phyloP scores from a whole-genome alignment of 371 early-diverging fungal genomes.

The Mucor circinelloides region DNA sequence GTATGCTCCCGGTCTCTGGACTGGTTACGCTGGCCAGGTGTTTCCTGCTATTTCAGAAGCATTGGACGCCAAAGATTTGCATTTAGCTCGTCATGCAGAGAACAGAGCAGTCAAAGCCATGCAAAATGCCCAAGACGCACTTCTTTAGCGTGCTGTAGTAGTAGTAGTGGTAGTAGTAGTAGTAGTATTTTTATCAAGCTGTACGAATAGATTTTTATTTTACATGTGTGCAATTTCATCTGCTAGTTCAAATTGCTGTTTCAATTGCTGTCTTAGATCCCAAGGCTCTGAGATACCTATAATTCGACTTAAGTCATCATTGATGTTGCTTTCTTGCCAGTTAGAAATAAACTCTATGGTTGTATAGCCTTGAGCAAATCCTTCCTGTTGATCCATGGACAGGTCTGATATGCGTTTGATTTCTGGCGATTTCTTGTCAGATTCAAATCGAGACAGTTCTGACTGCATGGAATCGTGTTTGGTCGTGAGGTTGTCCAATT shows the following conservation, averaged over 20 bases:
- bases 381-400: not conserved
- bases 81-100: conserved; percentile 26
- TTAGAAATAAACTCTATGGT: conserved; percentile 2
- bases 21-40: conserved; percentile 52
- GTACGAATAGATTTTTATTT: no score
- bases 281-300: not conserved
- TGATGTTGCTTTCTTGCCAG: conserved; percentile 1
- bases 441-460: not conserved
- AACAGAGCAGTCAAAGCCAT: conserved; percentile 26
- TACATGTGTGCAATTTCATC: not conserved
- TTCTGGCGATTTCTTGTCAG: not conserved
- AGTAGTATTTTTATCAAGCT: no score
- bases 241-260: not conserved
- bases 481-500: not conserved
- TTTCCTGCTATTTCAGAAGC: conserved; percentile 61
- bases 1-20: conserved; percentile 60
- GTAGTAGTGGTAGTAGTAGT: no score
- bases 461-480: not conserved
- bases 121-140: conserved; percentile 14
- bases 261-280: conserved; percentile 8
- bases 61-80: conserved; percentile 34
- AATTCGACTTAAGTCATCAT: not conserved
- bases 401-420: not conserved
- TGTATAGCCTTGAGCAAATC: not conserved
- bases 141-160: no score